These are phyloP conservation scores for Epichloe sylvatica DNA, from an alignment of 2,329 filamentous ascomycete species.

Conservation along the genomic window DNA sequence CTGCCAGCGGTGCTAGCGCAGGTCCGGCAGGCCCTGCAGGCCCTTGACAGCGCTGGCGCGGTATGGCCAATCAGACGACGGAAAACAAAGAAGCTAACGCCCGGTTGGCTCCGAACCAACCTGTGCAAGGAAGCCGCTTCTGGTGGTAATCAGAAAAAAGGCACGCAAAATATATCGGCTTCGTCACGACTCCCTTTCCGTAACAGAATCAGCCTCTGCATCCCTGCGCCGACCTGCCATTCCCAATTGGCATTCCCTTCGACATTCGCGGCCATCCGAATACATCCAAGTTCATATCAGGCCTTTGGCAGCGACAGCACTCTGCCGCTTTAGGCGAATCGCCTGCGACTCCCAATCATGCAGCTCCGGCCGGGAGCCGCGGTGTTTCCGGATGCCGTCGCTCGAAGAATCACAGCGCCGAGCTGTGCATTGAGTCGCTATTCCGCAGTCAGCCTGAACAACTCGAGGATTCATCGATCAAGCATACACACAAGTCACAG, in stretches of 20 bases:
- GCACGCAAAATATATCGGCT: slow-evolving; percentile 8
- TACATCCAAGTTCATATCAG: not conserved
- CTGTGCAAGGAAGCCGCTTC: not conserved
- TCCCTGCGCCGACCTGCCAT: not conserved
- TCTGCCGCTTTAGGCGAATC: not conserved
- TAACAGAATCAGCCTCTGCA: not conserved
- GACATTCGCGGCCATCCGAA: not conserved
- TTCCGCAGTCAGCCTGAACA: slow-evolving; percentile 17
- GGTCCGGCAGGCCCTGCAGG: too few species aligned
- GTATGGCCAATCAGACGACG: not conserved
- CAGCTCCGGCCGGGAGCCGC: slow-evolving; percentile 41
- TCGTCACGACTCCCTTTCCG: not conserved
- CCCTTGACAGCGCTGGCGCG: too few species aligned
- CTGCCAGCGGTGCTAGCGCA: too few species aligned
- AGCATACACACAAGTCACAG: slow-evolving; percentile 30
- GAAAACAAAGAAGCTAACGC: not conserved
- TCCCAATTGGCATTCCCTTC: not conserved
- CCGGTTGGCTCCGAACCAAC: slow-evolving; percentile 7
- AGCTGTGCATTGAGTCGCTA: slow-evolving; percentile 19
- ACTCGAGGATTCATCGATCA: slow-evolving; percentile 17
- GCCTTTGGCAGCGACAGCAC: not conserved
- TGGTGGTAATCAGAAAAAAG: not conserved
- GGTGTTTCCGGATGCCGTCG: slow-evolving; percentile 29
- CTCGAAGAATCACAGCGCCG: slow-evolving; percentile 15
- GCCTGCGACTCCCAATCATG: slow-evolving; percentile 22